phyloP scores from a whole-genome alignment of 306 rosid species.

The Calophaca sinica region DNA sequence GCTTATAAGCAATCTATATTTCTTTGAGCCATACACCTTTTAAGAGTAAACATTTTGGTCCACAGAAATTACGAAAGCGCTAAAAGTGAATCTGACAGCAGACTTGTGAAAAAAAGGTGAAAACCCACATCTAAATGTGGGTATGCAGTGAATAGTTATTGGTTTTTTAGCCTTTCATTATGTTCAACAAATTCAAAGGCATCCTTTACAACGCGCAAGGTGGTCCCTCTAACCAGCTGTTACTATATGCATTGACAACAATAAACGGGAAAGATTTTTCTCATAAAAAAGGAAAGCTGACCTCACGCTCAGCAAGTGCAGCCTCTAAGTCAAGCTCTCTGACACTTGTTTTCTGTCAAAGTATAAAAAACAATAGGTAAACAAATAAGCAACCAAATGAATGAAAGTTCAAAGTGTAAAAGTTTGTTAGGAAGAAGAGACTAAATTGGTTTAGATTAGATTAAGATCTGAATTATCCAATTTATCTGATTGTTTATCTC shows the following conservation, averaged over 20 bases:
- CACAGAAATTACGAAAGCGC: conserved; percentile 4
- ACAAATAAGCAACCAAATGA: conserved; percentile 41
- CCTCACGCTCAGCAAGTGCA: conserved; percentile 91
- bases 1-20: not conserved
- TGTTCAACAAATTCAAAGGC: conserved; percentile 6
- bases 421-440: conserved; percentile 7
- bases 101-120: not conserved
- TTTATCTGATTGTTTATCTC: not conserved
- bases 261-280: conserved; percentile 15
- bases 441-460: not conserved
- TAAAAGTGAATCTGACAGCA: conserved; percentile 3
- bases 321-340: conserved; percentile 93
- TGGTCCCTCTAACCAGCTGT: conserved; percentile 15
- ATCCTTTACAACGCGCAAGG: conserved; percentile 19
- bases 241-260: conserved; percentile 22
- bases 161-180: not conserved
- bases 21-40: conserved; percentile 5
- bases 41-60: conserved; percentile 16
- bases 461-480: not conserved
- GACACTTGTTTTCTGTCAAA: conserved; percentile 82
- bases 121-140: conserved; percentile 31
- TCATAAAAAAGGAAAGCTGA: conserved; percentile 50
- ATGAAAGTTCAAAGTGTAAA: conserved; percentile 17
- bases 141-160: conserved; percentile 1
- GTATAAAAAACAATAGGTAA: conserved; percentile 46